Evolutionary conservation across 805 yeast species (phyloP), one percentile per base, ranked within the genome.

Genomic region (Saccharomyces cerevisiae): DNA sequence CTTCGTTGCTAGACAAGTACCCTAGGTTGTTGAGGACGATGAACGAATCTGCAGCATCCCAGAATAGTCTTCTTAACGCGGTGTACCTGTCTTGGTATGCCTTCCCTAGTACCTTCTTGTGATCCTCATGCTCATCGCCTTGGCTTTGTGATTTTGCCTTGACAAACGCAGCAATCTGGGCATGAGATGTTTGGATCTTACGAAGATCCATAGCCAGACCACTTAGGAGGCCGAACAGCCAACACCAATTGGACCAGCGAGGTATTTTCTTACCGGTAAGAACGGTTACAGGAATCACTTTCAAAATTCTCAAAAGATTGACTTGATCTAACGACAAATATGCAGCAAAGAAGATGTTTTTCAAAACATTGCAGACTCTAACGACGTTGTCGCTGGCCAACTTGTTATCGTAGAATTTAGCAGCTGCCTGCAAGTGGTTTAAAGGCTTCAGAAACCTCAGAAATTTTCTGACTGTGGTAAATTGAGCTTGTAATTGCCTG

Each of bases 401-500:
- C 74, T 87, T 85, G 70, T 88, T 83, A 65, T 83, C 87, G 62
- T 75, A 79, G 13, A 87, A 79, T 58, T 79, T 77, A 2, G 86
- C 76, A 4, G 91, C 87, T n/a, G 81, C 78, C 62, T 83, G 82
- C 53, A 87, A 65, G 67, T 85, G 89, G 62, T 77, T 77, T 63
- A 91, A 73, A 1, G 96, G 96, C 72, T 90, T 91, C 58, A 89
- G 80, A 65, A 85, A 82, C 65, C 97, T 81, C 75, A 91, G 73
- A 24, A 90, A 84, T 74, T 92, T 92, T 69, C 98, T 83, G 58
- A 88, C 77, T 2, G 43, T 36, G 22, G 43, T 36, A 11, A 36
- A 78, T 59, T 85, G 82, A 48, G 67, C 68, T 71, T 84, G 87
- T 57, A 89, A 69, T 24, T 77, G 74, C 60, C 78, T 79, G 67